Evolutionary conservation across 2,329 filamentous ascomycete genomes (phyloP), one percentile per base, ranked within the genome.

Genomic region (Chrysoporthe puriensis): DNA sequence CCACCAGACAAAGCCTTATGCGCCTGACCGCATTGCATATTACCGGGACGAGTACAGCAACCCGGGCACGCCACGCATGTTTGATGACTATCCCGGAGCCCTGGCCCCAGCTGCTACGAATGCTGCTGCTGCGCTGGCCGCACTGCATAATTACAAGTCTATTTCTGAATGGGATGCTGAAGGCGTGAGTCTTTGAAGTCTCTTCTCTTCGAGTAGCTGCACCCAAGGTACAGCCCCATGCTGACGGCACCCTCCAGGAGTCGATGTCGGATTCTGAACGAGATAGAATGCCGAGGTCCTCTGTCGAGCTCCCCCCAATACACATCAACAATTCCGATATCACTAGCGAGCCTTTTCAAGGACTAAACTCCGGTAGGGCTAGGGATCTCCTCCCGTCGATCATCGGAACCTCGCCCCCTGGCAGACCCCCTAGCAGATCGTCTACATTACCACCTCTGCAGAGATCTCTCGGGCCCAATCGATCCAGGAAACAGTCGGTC

Each of bases 371-470:
- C 52, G 81, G 81, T 71, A 86, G 88, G 72, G 89, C 87, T 67
- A 87, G 91, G 74, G 92, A 95, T 73, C 84, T 96, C 62, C 85
- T 97, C 7, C 93, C 94, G 1, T 97, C 93, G 0, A 92, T 96
- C 67, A 81, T 97, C 48, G 86, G 88, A 63, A 90, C 90, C 69
- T 97, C 94, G 11, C 94, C 94, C 0, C 91, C 93, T 7, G 93
- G 91, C 65, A 91, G 94, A 70, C 94, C 94, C 0, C 91, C 93
- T 7, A 93, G 91, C 65, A 91, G 94, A 70, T 96, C 94, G 16
- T 94, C 94, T 1, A 97, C 94, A 0, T 84, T 97, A 34, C 94
- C 94, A 40, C 93, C 94, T 3, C 86, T 95, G 62, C 92, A 96
- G 73, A 86, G 92, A 68, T 86, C 89, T 54, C 82, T 92, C 50